These are phyloP conservation scores for Schizosaccharomyces pombe DNA, from an alignment of 805 yeast genomes.

Conservation along the genomic window DNA sequence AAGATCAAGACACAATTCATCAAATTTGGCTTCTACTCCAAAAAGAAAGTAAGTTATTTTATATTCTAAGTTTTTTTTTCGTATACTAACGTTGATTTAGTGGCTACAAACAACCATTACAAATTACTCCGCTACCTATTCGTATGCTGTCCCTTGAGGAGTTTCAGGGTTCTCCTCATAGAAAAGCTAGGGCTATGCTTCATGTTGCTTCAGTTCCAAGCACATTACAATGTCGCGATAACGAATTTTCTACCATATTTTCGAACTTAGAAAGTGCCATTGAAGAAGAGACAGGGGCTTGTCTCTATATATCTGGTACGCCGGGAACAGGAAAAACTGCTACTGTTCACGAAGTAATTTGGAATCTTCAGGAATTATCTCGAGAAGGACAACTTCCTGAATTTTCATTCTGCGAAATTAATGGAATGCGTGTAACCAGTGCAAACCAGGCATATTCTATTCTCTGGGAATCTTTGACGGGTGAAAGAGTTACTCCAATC, in stretches of 20 bases:
- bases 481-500: constrained; percentile 31
- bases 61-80: not conserved
- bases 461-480: constrained; percentile 51
- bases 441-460: constrained; percentile 66
- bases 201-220: constrained; percentile 21
- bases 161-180: constrained; percentile 9
- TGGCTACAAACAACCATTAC: not conserved
- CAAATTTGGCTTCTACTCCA: not conserved
- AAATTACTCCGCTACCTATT: constrained; percentile 9
- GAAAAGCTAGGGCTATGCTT: constrained; percentile 14
- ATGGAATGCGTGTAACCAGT: constrained; percentile 62
- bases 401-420: constrained; percentile 65
- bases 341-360: constrained; percentile 66
- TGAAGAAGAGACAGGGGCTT: constrained; percentile 47
- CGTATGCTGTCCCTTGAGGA: constrained; percentile 7
- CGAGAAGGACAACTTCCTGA: constrained; percentile 17
- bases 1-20: not conserved
- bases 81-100: not conserved
- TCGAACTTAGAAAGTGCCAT: constrained; percentile 49
- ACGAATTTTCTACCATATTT: constrained; percentile 51
- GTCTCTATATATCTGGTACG: constrained; percentile 81
- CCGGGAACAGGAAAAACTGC: constrained; percentile 98
- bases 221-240: constrained; percentile 64
- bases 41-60: not conserved
- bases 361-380: constrained; percentile 29